Conservation (phyloP, 306 rosid species). For the Alnus rubra region DNA sequence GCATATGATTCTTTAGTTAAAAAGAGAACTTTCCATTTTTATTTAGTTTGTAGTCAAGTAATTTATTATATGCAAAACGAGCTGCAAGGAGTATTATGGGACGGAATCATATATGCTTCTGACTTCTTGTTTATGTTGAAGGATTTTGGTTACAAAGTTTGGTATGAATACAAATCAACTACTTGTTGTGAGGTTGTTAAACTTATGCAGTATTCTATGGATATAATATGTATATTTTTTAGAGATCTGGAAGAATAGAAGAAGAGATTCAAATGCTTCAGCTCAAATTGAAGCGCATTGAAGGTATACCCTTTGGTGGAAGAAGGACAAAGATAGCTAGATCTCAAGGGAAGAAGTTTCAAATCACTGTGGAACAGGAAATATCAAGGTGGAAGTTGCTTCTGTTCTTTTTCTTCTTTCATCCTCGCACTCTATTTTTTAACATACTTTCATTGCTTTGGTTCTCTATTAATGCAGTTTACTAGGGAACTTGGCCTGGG, state of each 20-base stretch:
- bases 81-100: too few species aligned
- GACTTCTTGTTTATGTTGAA: background rate
- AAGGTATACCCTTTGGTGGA: slow-evolving; percentile 65
- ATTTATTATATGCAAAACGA: too few species aligned
- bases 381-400: slow-evolving; percentile 59
- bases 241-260: slow-evolving; percentile 88
- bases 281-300: slow-evolving; percentile 73
- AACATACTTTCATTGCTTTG: slow-evolving; percentile 2
- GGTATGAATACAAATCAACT: background rate
- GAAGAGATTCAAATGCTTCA: slow-evolving; percentile 89
- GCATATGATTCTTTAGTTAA: too few species aligned
- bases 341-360: slow-evolving; percentile 89
- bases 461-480: slow-evolving; percentile 46
- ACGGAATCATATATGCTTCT: background rate
- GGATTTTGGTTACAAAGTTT: background rate
- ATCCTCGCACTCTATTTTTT: background rate
- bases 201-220: background rate
- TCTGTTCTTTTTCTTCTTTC: slow-evolving; percentile 20
- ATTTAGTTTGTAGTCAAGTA: background rate
- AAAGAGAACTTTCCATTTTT: too few species aligned
- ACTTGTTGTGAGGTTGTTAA: background rate
- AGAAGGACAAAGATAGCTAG: slow-evolving; percentile 78
- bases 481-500: slow-evolving; percentile 96
- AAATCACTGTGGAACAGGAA: slow-evolving; percentile 81
- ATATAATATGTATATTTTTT: slow-evolving; percentile 14